Conservation (phyloP, 495 filamentous ascomycete genomes). For the Talaromyces adpressus region DNA sequence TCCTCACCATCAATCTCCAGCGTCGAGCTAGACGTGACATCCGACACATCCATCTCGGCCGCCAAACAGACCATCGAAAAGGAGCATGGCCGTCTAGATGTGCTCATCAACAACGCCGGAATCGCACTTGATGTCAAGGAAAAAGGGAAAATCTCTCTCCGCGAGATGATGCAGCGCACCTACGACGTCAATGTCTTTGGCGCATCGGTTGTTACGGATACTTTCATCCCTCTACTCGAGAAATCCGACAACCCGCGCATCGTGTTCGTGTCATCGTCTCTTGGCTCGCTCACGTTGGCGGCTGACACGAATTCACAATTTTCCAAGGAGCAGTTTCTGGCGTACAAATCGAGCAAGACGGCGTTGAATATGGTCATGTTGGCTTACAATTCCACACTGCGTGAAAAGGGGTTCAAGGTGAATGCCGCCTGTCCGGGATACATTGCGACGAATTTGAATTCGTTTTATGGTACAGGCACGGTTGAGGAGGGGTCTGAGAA, state of each 20-base stretch:
- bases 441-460: constrained; percentile 17
- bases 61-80: constrained; percentile 26
- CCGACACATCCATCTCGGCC: constrained; percentile 26
- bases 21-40: constrained; percentile 32
- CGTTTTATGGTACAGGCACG: constrained; percentile 10
- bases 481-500: constrained; percentile 18
- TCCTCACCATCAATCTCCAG: constrained; percentile 16
- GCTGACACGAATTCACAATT: not conserved
- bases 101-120: constrained; percentile 36
- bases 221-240: constrained; percentile 35
- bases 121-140: constrained; percentile 22
- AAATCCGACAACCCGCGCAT: constrained; percentile 31
- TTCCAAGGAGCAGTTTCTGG: not conserved
- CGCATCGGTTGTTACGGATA: constrained; percentile 28
- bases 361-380: constrained; percentile 33
- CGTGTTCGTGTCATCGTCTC: constrained; percentile 30
- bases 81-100: constrained; percentile 21
- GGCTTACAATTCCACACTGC: constrained; percentile 17
- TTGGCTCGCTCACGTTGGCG: constrained; percentile 21
- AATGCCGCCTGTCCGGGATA: constrained; percentile 22
- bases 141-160: constrained; percentile 12
- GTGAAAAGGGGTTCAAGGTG: constrained; percentile 20
- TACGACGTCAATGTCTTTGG: constrained; percentile 38
- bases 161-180: constrained; percentile 23
- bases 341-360: constrained; percentile 26